Evolutionary conservation across 805 yeast genomes (phyloP).

Genomic region (Yamadazyma endophytica): DNA sequence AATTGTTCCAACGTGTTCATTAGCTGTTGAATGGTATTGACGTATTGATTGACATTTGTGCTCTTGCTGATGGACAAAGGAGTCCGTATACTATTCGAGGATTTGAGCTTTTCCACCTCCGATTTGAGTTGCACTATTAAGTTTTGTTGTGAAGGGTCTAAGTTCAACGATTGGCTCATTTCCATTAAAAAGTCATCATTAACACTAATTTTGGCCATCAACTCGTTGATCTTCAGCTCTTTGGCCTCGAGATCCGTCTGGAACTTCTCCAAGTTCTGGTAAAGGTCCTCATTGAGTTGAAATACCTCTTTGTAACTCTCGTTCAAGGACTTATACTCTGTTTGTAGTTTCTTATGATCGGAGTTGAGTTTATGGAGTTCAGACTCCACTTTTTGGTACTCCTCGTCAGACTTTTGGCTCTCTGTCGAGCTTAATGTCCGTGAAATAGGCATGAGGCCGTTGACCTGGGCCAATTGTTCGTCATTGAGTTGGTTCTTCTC

Average conservation of each 20-base stretch:
- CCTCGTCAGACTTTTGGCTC: not conserved
- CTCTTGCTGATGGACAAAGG: no score
- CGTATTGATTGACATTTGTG: conserved; percentile 7
- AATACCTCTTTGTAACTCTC: conserved; percentile 30
- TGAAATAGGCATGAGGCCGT: conserved; percentile 2
- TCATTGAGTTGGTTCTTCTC: conserved; percentile 13
- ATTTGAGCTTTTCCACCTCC: no score
- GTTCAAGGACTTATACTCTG: conserved; percentile 16
- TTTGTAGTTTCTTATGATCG: conserved; percentile 14
- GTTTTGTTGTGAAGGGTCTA: no score
- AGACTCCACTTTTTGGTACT: conserved; percentile 11
- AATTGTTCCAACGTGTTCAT: conserved; percentile 18
- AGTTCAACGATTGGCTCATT: no score
- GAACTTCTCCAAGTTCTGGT: conserved; percentile 29
- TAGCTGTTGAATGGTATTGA: conserved; percentile 16
- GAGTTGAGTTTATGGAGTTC: no score
- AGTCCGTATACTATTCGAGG: no score
- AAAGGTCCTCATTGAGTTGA: conserved; percentile 35
- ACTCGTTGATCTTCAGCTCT: conserved; percentile 16
- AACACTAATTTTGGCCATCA: no score
- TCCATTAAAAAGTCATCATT: no score
- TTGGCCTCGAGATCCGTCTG: conserved; percentile 27
- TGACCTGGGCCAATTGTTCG: conserved; percentile 5
- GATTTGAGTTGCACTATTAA: no score
- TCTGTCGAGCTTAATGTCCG: not conserved